phyloP scores from a whole-genome alignment of 306 rosid genomes.

The Lotus japonicus region DNA sequence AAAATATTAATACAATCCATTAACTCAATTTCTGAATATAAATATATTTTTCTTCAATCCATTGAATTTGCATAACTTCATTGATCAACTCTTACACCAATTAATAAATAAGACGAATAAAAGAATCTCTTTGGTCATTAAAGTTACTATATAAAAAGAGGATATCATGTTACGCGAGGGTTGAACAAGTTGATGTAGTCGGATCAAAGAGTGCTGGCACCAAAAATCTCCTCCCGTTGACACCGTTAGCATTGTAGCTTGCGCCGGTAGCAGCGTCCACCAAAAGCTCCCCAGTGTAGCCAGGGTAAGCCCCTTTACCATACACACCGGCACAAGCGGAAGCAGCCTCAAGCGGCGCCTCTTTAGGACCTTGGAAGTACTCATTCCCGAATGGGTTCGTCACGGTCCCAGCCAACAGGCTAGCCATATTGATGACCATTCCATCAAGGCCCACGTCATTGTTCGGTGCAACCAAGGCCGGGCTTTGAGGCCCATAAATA shows the following conservation, averaged over 20 bases:
- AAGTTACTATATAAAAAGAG: too few species aligned
- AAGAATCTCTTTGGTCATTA: too few species aligned
- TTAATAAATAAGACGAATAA: too few species aligned
- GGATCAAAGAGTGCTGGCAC: slow-evolving; percentile 61
- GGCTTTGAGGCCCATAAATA: slow-evolving; percentile 48
- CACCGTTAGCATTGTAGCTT: slow-evolving; percentile 52
- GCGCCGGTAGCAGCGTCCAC: slow-evolving; percentile 39
- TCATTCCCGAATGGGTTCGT: slow-evolving; percentile 62
- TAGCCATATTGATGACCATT: slow-evolving; percentile 50
- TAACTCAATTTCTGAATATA: too few species aligned
- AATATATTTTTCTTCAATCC: too few species aligned
- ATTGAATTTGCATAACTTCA: too few species aligned
- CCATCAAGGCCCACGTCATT: slow-evolving; percentile 72
- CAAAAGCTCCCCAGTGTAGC: slow-evolving; percentile 44
- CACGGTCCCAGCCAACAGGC: slow-evolving; percentile 44
- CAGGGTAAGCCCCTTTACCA: slow-evolving; percentile 63
- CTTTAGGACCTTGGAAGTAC: slow-evolving; percentile 57
- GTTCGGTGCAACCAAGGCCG: slow-evolving; percentile 51
- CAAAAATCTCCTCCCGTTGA: slow-evolving; percentile 45
- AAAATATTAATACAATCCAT: too few species aligned
- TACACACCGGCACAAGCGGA: slow-evolving; percentile 55
- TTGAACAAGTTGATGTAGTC: slow-evolving; percentile 37
- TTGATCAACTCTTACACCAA: too few species aligned
- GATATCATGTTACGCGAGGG: slow-evolving; percentile 38
- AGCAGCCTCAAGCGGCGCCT: slow-evolving; percentile 58